Percentiles rank a stretch among this genome's conserved stretches.
Conservation (phyloP, 2,329 filamentous ascomycete species). For the Xylogone sp. region DNA sequence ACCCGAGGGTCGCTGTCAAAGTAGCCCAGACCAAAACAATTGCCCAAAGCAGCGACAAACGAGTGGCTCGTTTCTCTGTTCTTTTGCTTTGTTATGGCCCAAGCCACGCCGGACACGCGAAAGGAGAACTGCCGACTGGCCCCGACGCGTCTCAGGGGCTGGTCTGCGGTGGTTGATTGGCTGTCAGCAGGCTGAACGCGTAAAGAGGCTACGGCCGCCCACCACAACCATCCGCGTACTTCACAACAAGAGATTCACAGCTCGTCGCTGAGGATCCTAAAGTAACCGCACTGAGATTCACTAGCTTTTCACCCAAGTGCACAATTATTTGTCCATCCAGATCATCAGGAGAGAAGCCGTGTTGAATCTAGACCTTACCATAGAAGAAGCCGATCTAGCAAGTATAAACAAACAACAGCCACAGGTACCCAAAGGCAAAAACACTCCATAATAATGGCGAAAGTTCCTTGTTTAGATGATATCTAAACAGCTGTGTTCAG, state of each 20-base stretch:
- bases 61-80: constrained; percentile 16
- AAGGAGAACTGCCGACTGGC: constrained; percentile 19
- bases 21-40: constrained; percentile 25
- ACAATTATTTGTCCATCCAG: not conserved
- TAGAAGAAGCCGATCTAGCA: too few species aligned
- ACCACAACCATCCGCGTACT: not conserved
- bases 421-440: too few species aligned
- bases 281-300: not conserved
- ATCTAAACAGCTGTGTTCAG: too few species aligned
- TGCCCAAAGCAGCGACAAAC: constrained; percentile 17
- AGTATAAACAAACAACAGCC: too few species aligned
- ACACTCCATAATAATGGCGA: too few species aligned
- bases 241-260: constrained; percentile 1
- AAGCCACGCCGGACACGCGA: constrained; percentile 25
- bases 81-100: constrained; percentile 22
- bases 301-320: not conserved
- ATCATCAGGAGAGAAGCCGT: too few species aligned
- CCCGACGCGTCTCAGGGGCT: constrained; percentile 9
- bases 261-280: not conserved
- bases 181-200: constrained; percentile 20
- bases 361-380: too few species aligned
- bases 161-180: constrained; percentile 14
- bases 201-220: constrained; percentile 20
- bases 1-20: constrained; percentile 9
- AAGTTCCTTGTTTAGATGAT: too few species aligned